Evolutionary conservation across 2,329 filamentous ascomycete genomes (phyloP).

Genomic region (Aspergillus novofumigatus): DNA sequence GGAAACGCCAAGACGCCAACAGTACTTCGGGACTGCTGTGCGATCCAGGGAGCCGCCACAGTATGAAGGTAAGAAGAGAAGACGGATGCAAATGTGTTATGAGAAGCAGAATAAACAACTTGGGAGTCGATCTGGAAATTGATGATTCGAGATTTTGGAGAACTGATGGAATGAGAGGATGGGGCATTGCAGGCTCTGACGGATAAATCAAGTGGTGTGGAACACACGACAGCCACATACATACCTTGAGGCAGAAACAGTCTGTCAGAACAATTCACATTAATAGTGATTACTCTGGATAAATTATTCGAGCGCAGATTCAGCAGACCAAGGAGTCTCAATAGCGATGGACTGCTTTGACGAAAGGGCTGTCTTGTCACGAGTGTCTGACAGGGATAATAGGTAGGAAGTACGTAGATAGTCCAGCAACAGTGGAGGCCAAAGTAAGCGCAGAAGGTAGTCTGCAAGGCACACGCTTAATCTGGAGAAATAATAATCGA

Average conservation of each 20-base stretch:
- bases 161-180: slow-evolving; percentile 16
- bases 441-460: slow-evolving; percentile 16
- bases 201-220: slow-evolving; percentile 11
- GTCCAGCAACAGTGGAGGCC: slow-evolving; percentile 10
- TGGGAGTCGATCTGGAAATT: not conserved
- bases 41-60: slow-evolving; percentile 6
- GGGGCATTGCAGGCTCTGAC: slow-evolving; percentile 20
- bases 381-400: slow-evolving; percentile 31
- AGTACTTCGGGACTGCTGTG: slow-evolving; percentile 15
- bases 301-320: not conserved
- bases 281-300: not conserved
- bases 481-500: not conserved
- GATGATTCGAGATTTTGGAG: not conserved
- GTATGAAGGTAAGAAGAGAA: slow-evolving; percentile 5
- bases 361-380: slow-evolving; percentile 15
- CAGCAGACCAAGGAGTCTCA: not conserved
- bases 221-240: slow-evolving; percentile 18
- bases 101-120: slow-evolving; percentile 2
- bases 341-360: slow-evolving; percentile 7
- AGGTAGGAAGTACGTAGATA: slow-evolving; percentile 1
- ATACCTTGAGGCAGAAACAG: slow-evolving; percentile 19
- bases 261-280: slow-evolving; percentile 1
- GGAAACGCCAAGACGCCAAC: slow-evolving; percentile 29
- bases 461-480: slow-evolving; percentile 5
- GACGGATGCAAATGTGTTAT: slow-evolving; percentile 1